These are phyloP conservation scores for Pyrus hybrid DNA, from an alignment of 331 rosid genomes.

Conservation along the genomic window DNA sequence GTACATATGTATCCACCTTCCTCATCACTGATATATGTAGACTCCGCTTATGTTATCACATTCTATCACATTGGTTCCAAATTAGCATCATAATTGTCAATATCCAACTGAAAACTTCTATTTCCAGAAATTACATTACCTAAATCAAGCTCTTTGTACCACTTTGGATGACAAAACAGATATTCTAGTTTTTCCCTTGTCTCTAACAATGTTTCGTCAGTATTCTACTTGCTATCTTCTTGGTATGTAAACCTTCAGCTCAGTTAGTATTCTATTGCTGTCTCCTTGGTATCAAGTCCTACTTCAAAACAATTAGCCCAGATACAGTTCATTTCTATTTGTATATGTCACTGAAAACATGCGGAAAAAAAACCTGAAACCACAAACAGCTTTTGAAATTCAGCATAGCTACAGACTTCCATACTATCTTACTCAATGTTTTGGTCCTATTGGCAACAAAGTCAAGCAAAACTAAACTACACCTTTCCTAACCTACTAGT, in stretches of 20 bases:
- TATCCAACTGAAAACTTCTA: background rate
- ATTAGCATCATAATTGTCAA: background rate
- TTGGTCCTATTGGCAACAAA: background rate
- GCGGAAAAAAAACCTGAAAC: background rate
- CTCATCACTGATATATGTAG: background rate
- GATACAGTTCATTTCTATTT: background rate
- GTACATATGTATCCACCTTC: background rate
- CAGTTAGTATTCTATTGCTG: background rate
- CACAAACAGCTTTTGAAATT: background rate
- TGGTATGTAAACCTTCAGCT: background rate
- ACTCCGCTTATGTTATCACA: background rate
- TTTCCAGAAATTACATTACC: background rate
- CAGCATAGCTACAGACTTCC: background rate
- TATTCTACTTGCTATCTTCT: background rate
- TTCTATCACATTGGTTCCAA: background rate
- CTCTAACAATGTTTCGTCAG: background rate
- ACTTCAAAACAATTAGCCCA: background rate
- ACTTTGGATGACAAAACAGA: background rate
- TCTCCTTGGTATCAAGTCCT: background rate
- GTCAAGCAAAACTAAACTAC: background rate
- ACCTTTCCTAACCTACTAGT: background rate
- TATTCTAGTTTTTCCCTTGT: too few species aligned
- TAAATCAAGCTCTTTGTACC: background rate
- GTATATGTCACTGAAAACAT: background rate
- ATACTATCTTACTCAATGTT: background rate